Conservation (phyloP, 2,329 filamentous ascomycete species). For the Xylariaceae sp. region DNA sequence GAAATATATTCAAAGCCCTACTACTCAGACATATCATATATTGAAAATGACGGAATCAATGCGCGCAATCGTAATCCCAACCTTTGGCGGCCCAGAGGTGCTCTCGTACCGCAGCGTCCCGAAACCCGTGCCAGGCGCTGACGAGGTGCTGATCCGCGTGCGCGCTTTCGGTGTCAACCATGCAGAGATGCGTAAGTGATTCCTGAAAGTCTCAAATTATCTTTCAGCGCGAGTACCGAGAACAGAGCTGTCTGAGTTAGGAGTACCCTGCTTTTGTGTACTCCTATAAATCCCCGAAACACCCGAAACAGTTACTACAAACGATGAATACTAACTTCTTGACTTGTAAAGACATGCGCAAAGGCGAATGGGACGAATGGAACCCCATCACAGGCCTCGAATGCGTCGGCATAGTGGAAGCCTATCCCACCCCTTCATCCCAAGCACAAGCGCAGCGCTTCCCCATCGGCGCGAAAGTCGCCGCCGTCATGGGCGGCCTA, state of each 20-base stretch:
- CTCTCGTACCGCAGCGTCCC: constrained; percentile 36
- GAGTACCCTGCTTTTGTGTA: too few relatives aligned
- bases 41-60: constrained; percentile 34
- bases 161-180: constrained; percentile 53
- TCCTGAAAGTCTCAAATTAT: too few relatives aligned
- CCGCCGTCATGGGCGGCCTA: constrained; percentile 51
- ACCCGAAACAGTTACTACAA: too few relatives aligned
- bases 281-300: too few relatives aligned
- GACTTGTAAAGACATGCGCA: constrained; percentile 54
- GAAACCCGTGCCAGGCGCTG: constrained; percentile 38
- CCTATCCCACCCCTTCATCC: constrained; percentile 11
- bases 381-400: constrained; percentile 49
- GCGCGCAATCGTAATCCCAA: constrained; percentile 44
- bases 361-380: constrained; percentile 49
- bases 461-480: constrained; percentile 43
- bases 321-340: too few relatives aligned
- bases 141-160: constrained; percentile 45
- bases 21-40: not conserved
- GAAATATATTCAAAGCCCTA: too few relatives aligned
- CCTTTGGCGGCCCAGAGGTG: constrained; percentile 43
- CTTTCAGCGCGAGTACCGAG: not conserved
- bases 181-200: constrained; percentile 47
- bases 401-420: constrained; percentile 50
- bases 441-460: constrained; percentile 43
- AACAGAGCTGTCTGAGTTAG: too few relatives aligned